Evolutionary conservation across 108 stramenopile genomes (phyloP).

Genomic region (Cyclotella sp.): DNA sequence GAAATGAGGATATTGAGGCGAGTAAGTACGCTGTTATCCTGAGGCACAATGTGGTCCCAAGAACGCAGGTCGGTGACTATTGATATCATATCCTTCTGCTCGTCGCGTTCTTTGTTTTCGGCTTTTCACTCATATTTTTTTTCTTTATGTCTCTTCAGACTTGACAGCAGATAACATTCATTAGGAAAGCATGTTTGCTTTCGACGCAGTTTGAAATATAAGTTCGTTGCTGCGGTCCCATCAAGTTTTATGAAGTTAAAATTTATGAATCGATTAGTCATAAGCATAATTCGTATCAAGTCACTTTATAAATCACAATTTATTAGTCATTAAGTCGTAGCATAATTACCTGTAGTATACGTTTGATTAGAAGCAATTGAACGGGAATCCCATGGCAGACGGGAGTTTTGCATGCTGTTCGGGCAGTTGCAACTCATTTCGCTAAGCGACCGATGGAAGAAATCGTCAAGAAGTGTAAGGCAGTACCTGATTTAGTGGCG

Average conservation of each 20-base stretch:
- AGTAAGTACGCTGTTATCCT: conserved; percentile 79
- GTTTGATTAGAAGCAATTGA: too few relatives aligned
- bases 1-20: conserved; percentile 58
- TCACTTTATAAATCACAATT: too few relatives aligned
- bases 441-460: conserved; percentile 61
- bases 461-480: conserved; percentile 65
- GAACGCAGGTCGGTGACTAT: conserved; percentile 18
- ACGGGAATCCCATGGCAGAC: conserved; percentile 95
- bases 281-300: too few relatives aligned
- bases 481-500: conserved; percentile 57
- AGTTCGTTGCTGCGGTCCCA: not conserved
- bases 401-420: conserved; percentile 93
- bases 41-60: conserved; percentile 92
- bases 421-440: conserved; percentile 83
- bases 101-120: too few relatives aligned
- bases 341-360: too few relatives aligned
- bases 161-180: conserved; percentile 39
- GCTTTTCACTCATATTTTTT: too few relatives aligned
- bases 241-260: too few relatives aligned
- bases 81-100: too few relatives aligned
- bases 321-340: too few relatives aligned
- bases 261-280: too few relatives aligned
- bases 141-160: too few relatives aligned
- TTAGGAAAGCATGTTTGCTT: not conserved
- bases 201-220: too few relatives aligned